A percentile compares a stretch with the other conserved stretches of the same genome.
Evolutionary conservation across 2,329 filamentous ascomycete genomes (phyloP).

Genomic region (Chalaropsis ovoidea): DNA sequence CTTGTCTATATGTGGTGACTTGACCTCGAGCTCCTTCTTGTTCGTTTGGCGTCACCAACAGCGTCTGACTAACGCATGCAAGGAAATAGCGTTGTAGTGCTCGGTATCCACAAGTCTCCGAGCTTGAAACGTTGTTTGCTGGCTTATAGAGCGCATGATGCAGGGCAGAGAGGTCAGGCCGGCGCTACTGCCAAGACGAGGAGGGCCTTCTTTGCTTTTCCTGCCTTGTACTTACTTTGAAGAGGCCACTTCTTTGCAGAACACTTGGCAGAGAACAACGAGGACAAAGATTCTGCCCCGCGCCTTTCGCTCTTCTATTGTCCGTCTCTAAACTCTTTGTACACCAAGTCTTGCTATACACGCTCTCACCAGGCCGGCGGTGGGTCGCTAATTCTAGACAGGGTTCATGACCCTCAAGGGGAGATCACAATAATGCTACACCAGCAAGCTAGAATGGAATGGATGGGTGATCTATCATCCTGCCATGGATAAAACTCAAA

Average conservation of each 20-base stretch:
- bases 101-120: not conserved
- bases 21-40: not conserved
- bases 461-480: not conserved
- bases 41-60: not conserved
- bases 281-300: not conserved
- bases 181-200: too few relatives aligned
- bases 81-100: not conserved
- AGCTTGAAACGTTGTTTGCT: not conserved
- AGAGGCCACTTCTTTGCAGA: not conserved
- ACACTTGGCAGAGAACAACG: not conserved
- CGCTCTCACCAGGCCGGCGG: too few relatives aligned
- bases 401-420: not conserved
- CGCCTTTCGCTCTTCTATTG: not conserved
- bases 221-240: too few relatives aligned
- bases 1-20: too few relatives aligned
- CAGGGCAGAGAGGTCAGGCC: too few relatives aligned
- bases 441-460: constrained; percentile 13
- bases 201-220: too few relatives aligned
- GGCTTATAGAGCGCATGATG: not conserved
- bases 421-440: constrained; percentile 1
- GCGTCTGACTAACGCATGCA: not conserved
- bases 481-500: constrained; percentile 14
- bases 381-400: not conserved
- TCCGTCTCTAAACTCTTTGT: not conserved
- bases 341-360: too few relatives aligned